phyloP scores from a whole-genome alignment of 257 asterid species.

The Coffea eugenioides region DNA sequence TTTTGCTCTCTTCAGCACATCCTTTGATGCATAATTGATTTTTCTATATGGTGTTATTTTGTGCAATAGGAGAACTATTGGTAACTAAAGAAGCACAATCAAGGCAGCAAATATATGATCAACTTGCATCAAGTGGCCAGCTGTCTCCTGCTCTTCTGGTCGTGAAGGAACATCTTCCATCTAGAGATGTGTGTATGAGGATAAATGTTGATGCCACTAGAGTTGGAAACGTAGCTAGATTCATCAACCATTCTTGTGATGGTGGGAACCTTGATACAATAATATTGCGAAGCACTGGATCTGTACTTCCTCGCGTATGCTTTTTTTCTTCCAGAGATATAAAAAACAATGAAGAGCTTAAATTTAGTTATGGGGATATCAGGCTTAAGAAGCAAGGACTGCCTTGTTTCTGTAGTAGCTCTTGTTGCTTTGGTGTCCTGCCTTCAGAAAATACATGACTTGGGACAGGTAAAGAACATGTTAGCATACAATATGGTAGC shows the following conservation, averaged over 20 bases:
- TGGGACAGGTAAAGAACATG: background rate
- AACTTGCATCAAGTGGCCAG: conserved; percentile 29
- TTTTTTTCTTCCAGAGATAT: conserved; percentile 65
- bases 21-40: background rate
- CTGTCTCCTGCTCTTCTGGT: conserved; percentile 70
- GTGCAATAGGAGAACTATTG: conserved; percentile 67
- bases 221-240: conserved; percentile 72
- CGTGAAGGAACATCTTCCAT: conserved; percentile 79
- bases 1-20: background rate
- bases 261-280: conserved; percentile 71
- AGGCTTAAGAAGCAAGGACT: conserved; percentile 41
- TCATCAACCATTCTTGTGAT: conserved; percentile 90
- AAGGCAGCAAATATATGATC: conserved; percentile 61
- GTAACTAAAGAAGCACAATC: conserved; percentile 65
- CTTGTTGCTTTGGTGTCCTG: conserved; percentile 59
- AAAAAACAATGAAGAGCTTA: conserved; percentile 65
- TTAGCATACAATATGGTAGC: background rate
- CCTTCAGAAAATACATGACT: conserved; percentile 76
- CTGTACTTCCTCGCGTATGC: conserved; percentile 83
- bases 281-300: conserved; percentile 74
- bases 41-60: background rate
- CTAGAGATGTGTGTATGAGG: conserved; percentile 68
- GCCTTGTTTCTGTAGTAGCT: conserved; percentile 69
- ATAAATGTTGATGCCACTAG: conserved; percentile 84
- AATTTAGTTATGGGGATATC: conserved; percentile 73